Conservation (phyloP, 495 filamentous ascomycete genomes). For the Sphaerosporella brunnea region DNA sequence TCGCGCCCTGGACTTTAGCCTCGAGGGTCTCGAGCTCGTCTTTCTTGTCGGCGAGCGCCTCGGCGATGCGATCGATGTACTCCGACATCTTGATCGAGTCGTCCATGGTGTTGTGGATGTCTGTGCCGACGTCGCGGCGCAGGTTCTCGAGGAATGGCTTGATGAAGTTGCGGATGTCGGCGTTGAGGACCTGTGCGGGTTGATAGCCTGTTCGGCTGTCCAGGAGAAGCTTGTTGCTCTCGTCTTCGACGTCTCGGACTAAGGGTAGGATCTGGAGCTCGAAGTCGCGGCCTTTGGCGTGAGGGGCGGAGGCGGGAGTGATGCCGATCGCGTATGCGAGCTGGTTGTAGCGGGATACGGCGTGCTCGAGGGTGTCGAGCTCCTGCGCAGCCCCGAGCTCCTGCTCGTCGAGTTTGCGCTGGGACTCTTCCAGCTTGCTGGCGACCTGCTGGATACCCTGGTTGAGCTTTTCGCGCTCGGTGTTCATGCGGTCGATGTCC, state of each 20-base stretch:
- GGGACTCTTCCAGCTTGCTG: constrained; percentile 59
- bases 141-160: constrained; percentile 60
- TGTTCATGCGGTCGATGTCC: constrained; percentile 97
- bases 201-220: constrained; percentile 75
- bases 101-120: constrained; percentile 63
- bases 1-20: constrained; percentile 62
- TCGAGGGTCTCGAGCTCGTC: constrained; percentile 84
- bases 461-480: constrained; percentile 77
- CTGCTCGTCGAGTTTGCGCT: constrained; percentile 61
- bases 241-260: constrained; percentile 34
- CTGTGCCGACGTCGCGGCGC: constrained; percentile 73
- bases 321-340: constrained; percentile 83
- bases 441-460: constrained; percentile 61
- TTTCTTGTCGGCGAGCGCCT: constrained; percentile 84
- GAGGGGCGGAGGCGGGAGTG: constrained; percentile 63
- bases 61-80: constrained; percentile 75
- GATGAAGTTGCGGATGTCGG: constrained; percentile 66
- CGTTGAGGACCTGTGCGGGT: constrained; percentile 65
- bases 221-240: constrained; percentile 40
- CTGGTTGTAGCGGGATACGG: constrained; percentile 78
- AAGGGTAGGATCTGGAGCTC: constrained; percentile 62
- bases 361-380: constrained; percentile 74
- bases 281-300: constrained; percentile 67
- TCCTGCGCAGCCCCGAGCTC: constrained; percentile 64
- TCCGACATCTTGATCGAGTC: constrained; percentile 81